Conservation (phyloP, 1,284 basidiomycete species). For the Sporisorium graminicola region DNA sequence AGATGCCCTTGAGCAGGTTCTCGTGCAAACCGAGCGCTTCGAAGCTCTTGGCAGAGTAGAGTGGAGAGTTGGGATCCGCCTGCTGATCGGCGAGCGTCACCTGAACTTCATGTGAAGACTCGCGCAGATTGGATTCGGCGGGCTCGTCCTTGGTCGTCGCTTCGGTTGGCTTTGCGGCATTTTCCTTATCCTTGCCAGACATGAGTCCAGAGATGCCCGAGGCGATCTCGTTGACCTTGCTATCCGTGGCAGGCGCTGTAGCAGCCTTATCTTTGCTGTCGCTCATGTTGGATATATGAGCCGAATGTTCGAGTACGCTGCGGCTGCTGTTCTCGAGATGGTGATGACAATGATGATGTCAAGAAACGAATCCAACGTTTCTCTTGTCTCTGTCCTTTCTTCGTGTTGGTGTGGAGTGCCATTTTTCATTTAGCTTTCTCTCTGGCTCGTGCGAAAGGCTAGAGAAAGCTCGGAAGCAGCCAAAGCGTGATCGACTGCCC, state of each 20-base stretch:
- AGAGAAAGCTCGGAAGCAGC: neutral
- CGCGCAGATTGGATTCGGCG: slow-evolving; percentile 47
- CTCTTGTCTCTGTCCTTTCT: slow-evolving; percentile 8
- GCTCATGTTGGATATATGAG: slow-evolving; percentile 23
- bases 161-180: slow-evolving; percentile 6
- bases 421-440: neutral
- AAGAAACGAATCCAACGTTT: neutral
- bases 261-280: slow-evolving; percentile 36
- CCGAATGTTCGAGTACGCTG: too few relatives aligned
- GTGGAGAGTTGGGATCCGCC: slow-evolving; percentile 92
- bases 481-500: slow-evolving; percentile 28
- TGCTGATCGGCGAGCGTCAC: slow-evolving; percentile 98
- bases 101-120: slow-evolving; percentile 73
- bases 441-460: slow-evolving; percentile 22
- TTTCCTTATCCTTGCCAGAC: slow-evolving; percentile 28
- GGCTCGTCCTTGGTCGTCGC: slow-evolving; percentile 15
- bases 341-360: neutral
- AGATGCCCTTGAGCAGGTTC: slow-evolving; percentile 94
- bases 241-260: slow-evolving; percentile 25
- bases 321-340: too few relatives aligned
- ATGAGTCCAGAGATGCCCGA: slow-evolving; percentile 54
- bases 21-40: slow-evolving; percentile 77
- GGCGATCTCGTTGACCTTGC: slow-evolving; percentile 56
- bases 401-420: slow-evolving; percentile 47
- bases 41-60: slow-evolving; percentile 93